Evolutionary conservation across 306 rosid genomes (phyloP).

Genomic region (Gastrolobium villosum): DNA sequence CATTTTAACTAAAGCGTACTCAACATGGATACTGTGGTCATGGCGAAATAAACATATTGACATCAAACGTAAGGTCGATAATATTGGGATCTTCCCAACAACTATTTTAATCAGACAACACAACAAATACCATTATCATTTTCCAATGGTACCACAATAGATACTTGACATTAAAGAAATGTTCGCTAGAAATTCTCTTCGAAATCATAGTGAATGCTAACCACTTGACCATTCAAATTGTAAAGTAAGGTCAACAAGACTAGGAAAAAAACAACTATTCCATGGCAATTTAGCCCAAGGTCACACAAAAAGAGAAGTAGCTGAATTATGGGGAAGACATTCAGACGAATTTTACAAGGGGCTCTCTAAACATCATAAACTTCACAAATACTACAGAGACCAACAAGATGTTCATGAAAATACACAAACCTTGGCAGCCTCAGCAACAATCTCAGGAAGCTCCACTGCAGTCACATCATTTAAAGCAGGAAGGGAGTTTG

Average conservation of each 20-base stretch:
- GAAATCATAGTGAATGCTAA: constrained; percentile 6
- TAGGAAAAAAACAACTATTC: background rate
- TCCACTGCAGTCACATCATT: constrained; percentile 89
- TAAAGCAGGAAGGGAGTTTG: constrained; percentile 87
- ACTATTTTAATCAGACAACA: constrained; percentile 19
- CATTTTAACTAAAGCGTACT: background rate
- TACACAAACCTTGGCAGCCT: constrained; percentile 84
- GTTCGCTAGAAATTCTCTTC: constrained; percentile 19
- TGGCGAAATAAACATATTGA: constrained; percentile 18
- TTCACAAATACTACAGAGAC: constrained; percentile 1
- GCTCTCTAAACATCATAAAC: background rate
- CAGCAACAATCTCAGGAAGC: constrained; percentile 88
- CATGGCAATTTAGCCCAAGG: background rate
- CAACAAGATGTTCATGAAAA: constrained; percentile 5
- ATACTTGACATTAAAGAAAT: constrained; percentile 19
- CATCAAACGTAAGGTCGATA: background rate
- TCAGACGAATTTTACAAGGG: constrained; percentile 5
- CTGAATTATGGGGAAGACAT: constrained; percentile 9
- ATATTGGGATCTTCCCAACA: background rate
- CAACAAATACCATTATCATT: background rate
- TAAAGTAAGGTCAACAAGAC: background rate
- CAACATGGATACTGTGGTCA: background rate
- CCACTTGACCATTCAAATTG: background rate
- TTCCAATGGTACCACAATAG: constrained; percentile 15
- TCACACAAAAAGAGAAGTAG: constrained; percentile 4